Base-by-base conservation (phyloP, 805 yeast species). In the Lipomyces chichibuensis region DNA sequence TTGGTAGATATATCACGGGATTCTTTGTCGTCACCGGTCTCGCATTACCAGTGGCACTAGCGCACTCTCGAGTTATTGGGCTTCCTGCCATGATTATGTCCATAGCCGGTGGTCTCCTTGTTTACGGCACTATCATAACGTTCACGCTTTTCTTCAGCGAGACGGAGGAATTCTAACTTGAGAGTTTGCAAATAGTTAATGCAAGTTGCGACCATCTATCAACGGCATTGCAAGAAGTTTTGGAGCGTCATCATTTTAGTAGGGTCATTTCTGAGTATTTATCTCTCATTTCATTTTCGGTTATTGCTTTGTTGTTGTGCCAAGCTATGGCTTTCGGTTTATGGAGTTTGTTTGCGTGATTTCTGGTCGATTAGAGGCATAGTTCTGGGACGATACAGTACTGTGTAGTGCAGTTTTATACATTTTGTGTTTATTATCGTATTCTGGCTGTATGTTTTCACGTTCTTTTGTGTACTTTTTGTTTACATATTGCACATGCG, bases 1-100 rank as follows among this genome's bases (percentile, higher is more conserved):
- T 87, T 68, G 97, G 96, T 33, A 85, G 90, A 72, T 94, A 91
- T 74, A 65, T 87, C 9, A 88, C 97, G 0, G 95, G 96, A 52
- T 83, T 89, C 72, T 79, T 94, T 63, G 85, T 93, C 27, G 83
- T 89, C 5, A 84, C 92, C 58, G 98, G 96, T 3, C 77, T 91
- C 17, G 84, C 86, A 3, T 80, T 93, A 65, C 97, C 98, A 0
- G 74, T 90, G 1, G 84, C 92, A 39, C 84, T 92, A 57, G 87
- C 88, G 69, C 97, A 94, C 78, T 87, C 90, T 59, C 85, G 84
- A 67, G 81, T 92, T 57, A 85, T 94, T 68, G 85, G 88, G n/a
- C 77, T 82, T 20, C 80, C 86, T 5, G 97, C 97, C 25, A 85
- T 87, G 78, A 72, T 85, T 23, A 87, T 94, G 87, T 89, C 97